Evolutionary conservation across 2,329 filamentous ascomycete species (phyloP).

Genomic region (Apiospora koreana): DNA sequence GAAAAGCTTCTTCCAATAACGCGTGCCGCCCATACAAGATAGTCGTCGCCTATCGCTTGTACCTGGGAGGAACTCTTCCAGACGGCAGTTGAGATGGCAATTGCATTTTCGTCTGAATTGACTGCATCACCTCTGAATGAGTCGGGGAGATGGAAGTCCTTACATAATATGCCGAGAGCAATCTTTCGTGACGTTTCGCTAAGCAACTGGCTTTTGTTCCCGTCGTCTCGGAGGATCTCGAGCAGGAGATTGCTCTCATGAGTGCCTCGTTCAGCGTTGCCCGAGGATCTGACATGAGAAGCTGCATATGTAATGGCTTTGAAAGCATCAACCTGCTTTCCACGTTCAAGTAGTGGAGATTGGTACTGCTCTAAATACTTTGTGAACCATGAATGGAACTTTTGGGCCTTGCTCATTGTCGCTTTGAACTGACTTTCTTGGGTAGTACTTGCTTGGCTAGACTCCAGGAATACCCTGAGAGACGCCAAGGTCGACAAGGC

Average conservation of each 20-base stretch:
- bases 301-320: conserved; percentile 69
- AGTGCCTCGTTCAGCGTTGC: conserved; percentile 68
- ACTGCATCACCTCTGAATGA: conserved; percentile 67
- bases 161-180: conserved; percentile 73
- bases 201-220: conserved; percentile 62
- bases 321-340: conserved; percentile 58
- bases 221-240: conserved; percentile 77
- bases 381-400: conserved; percentile 79
- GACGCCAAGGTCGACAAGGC: conserved; percentile 78
- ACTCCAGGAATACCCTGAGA: conserved; percentile 73
- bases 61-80: conserved; percentile 71
- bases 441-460: conserved; percentile 75
- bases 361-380: conserved; percentile 66
- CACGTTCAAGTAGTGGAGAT: conserved; percentile 51
- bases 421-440: conserved; percentile 80
- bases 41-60: conserved; percentile 64
- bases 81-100: conserved; percentile 63
- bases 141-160: conserved; percentile 66
- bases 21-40: conserved; percentile 81
- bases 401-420: conserved; percentile 73
- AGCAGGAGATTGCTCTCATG: conserved; percentile 79
- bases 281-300: conserved; percentile 64
- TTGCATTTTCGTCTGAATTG: conserved; percentile 64
- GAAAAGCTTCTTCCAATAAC: conserved; percentile 84
- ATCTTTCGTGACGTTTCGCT: conserved; percentile 69